Evolutionary conservation across 2,329 filamentous ascomycete genomes (phyloP).

Genomic region (Neonectria faginata): DNA sequence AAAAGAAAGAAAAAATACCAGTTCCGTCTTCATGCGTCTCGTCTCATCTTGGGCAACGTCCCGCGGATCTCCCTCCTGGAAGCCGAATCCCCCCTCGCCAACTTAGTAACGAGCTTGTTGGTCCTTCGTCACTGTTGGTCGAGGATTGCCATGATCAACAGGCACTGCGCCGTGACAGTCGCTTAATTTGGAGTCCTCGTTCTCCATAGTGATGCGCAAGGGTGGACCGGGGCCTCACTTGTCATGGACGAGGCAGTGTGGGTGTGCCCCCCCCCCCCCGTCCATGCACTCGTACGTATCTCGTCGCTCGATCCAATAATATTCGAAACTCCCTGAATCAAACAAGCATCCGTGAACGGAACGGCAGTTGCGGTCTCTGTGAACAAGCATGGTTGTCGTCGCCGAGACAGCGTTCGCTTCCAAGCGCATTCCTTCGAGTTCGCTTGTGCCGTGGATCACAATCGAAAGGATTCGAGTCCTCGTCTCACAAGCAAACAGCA

Average conservation of each 20-base stretch:
- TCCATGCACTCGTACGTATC: background rate
- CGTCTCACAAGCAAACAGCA: background rate
- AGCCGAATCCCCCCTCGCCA: background rate
- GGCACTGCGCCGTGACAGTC: background rate
- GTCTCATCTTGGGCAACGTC: conserved; percentile 22
- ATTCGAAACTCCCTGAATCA: background rate
- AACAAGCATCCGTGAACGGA: background rate
- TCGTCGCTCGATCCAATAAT: background rate
- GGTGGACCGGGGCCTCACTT: background rate
- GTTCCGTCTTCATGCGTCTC: conserved; percentile 14
- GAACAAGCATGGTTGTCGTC: background rate
- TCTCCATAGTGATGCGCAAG: conserved; percentile 1
- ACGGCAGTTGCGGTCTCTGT: background rate
- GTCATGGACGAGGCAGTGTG: background rate
- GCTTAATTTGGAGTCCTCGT: conserved; percentile 12
- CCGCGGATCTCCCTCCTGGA: background rate
- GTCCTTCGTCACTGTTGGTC: background rate
- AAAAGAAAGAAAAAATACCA: background rate
- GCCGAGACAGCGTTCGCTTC: background rate
- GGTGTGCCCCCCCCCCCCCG: too few relatives aligned
- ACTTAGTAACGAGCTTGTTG: background rate
- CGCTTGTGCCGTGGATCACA: background rate
- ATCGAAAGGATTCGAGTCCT: background rate
- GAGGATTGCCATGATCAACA: background rate
- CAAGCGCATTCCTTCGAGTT: background rate